Conservation (phyloP, 2,329 filamentous ascomycete species). For the Penicillium sp. region DNA sequence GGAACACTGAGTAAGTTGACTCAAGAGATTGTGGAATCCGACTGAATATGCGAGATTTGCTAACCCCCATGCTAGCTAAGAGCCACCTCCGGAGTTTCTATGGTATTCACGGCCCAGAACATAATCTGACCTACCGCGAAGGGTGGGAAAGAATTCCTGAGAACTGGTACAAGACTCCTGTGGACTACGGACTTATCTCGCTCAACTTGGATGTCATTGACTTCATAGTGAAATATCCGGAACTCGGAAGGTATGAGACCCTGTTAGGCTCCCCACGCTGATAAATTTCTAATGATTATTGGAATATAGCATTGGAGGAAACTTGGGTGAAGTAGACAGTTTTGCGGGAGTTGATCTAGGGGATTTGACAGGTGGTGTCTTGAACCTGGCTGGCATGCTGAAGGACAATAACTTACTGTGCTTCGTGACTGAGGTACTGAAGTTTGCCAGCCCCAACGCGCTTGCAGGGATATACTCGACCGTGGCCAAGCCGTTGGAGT, state of each 20-base stretch:
- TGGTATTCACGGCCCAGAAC: conserved; percentile 38
- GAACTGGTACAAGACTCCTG: conserved; percentile 44
- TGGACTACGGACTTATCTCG: conserved; percentile 43
- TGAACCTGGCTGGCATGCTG: conserved; percentile 29
- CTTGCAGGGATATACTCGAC: conserved; percentile 26
- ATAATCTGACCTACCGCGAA: conserved; percentile 36
- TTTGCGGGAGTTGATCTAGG: conserved; percentile 42
- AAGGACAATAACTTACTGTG: conserved; percentile 37
- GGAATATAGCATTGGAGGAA: conserved; percentile 42
- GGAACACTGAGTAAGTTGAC: conserved; percentile 30
- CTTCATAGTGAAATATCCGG: conserved; percentile 35
- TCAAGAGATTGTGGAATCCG: background rate
- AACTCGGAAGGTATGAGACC: conserved; percentile 29
- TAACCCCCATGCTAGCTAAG: conserved; percentile 27
- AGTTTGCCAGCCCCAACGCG: conserved; percentile 27
- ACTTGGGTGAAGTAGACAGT: conserved; percentile 44
- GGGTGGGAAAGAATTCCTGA: conserved; percentile 47
- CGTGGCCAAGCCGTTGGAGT: conserved; percentile 22
- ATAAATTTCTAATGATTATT: background rate
- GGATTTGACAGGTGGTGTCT: conserved; percentile 38
- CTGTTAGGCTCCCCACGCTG: background rate
- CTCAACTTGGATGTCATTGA: conserved; percentile 36
- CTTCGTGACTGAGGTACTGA: conserved; percentile 31
- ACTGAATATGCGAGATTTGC: background rate
- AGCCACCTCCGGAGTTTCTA: conserved; percentile 42